These are phyloP conservation scores for Petunia hybrid DNA, from an alignment of 305 asterid species.

Conservation along the genomic window DNA sequence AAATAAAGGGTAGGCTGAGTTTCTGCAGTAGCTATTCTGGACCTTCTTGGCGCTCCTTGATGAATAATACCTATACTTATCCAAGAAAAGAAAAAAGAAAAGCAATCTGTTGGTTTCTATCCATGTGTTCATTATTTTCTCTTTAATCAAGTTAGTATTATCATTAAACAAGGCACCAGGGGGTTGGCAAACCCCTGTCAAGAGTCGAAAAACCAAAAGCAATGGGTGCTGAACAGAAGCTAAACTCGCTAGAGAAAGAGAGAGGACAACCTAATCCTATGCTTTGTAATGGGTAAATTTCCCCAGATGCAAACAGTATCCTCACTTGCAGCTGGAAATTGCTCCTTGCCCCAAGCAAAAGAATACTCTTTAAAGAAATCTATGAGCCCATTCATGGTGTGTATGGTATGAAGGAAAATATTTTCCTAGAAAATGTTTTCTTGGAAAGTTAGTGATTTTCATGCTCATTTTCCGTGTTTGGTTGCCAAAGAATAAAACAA, in stretches of 20 bases:
- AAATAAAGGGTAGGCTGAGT: not conserved
- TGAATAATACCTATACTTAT: conserved; percentile 10
- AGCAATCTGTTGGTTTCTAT: conserved; percentile 1
- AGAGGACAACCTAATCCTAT: conserved; percentile 15
- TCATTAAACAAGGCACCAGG: conserved; percentile 3
- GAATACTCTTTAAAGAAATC: not conserved
- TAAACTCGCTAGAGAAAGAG: conserved; percentile 15
- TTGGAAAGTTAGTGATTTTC: too few species aligned
- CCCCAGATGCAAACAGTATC: not conserved
- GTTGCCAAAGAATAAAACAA: too few species aligned
- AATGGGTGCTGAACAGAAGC: conserved; percentile 12
- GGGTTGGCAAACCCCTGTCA: not conserved
- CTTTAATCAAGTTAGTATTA: not conserved
- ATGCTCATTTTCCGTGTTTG: too few species aligned
- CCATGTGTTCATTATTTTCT: conserved; percentile 3
- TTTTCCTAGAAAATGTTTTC: too few species aligned
- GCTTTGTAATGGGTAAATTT: not conserved
- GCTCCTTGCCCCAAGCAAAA: not conserved
- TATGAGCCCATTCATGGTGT: not conserved
- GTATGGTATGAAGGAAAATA: too few species aligned
- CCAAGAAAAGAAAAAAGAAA: not conserved
- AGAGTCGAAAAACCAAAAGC: not conserved
- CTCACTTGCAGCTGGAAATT: not conserved
- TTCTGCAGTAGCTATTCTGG: not conserved
- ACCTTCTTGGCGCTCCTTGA: not conserved